Base-by-base conservation (phyloP, 2,329 filamentous ascomycete species). In the Phyllosticta citriasiana region DNA sequence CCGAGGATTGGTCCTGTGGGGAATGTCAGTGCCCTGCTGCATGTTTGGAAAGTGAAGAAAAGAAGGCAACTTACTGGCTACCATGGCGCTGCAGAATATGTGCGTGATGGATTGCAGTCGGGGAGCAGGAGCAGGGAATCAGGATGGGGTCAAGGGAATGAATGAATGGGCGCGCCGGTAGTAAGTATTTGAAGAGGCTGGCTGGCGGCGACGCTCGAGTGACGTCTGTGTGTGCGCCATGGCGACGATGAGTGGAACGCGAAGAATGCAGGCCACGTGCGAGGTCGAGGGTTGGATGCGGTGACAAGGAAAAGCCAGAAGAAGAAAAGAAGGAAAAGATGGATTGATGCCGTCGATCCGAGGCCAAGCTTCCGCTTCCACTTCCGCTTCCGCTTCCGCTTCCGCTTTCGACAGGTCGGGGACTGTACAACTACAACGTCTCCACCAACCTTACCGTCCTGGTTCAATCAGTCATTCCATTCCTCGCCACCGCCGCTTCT, bases 1-100 rank as follows among this genome's bases (percentile, higher is more conserved):
- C 79, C 82, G 68, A 86, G 74, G 55, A 80, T 61, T 61, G 80
- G 79, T 69, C 84, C 84, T 86, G 68, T 0, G 9, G 16, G 40
- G 40, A 47, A 47, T 47, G 40, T 14, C 6, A 35, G 12, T 16
- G 40, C 27, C 27, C 27, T 30, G 51, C 25, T 55, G 52, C 14
- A n/a, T 30, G 12, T 51, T 55, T 51, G 35, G 47, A 52, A 19
- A 53, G 24, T 2, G 25, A 16, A 30, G 60, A 59, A 58, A 57
- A 55, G 52, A 33, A 22, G 27, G 27, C 27, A 8, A 68, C 68
- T 53, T 51, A 69, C 68, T 66, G 58, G 66, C 64, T 61, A 59
- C 63, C 64, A 69, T 65, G 40, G 40, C 40, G 40, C 40, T 47
- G 19, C 16, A n/a, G 22, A 19, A 53, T 25, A 53, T 25, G 52